A percentile compares a stretch with the other conserved stretches of the same genome.
phyloP scores from a whole-genome alignment of 345 rosid genomes.

The Eucalyptus cloeziana region DNA sequence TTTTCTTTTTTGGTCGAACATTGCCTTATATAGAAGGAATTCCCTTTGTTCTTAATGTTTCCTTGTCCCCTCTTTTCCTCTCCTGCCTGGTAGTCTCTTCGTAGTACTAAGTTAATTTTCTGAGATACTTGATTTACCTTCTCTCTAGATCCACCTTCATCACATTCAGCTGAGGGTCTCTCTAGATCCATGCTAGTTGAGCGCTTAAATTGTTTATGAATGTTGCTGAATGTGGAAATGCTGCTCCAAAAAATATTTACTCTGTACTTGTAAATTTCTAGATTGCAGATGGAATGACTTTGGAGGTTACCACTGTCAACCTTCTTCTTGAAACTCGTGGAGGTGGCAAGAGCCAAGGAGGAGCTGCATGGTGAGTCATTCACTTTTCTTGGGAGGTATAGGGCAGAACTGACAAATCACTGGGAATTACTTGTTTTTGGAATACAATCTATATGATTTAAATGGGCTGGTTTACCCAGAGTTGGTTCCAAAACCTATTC shows the following conservation, averaged over 20 bases:
- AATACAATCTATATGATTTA: neutral
- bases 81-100: neutral
- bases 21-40: neutral
- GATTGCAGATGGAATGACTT: slow-evolving; percentile 99
- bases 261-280: slow-evolving; percentile 18
- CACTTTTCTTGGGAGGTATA: neutral
- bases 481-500: neutral
- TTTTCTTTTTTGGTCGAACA: neutral
- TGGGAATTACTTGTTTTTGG: neutral
- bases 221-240: neutral
- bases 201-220: neutral
- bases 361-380: slow-evolving; percentile 76
- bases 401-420: neutral
- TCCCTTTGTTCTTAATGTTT: neutral
- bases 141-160: neutral
- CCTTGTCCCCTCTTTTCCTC: neutral
- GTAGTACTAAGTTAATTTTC: neutral
- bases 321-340: slow-evolving; percentile 92
- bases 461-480: neutral
- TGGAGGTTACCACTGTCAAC: slow-evolving; percentile 81
- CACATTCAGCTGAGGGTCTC: neutral
- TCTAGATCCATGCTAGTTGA: neutral
- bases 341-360: slow-evolving; percentile 49
- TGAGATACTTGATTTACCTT: neutral
- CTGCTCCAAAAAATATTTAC: neutral